Evolutionary conservation across 108 stramenopile species (phyloP), one percentile per base, ranked within the genome.

Genomic region (Skeletonema costatum): DNA sequence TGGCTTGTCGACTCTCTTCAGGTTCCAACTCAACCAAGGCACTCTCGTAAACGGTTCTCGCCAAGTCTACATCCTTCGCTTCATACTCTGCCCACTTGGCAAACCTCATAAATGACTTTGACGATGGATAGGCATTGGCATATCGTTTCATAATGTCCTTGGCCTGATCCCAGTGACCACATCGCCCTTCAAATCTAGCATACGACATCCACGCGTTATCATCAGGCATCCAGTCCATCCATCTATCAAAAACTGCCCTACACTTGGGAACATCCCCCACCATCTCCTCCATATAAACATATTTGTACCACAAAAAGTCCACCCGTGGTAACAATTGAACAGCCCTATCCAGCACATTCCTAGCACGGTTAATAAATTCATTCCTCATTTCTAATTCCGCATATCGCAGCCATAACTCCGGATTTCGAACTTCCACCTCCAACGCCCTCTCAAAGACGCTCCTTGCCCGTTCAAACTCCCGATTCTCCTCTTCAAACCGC

Each of bases 201-300:
- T 89, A 99, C 21, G 96, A 86, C 70, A 87, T 59, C 98, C 98
- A 99, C 2, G 97, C 98, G 67, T 97, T 91, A 78, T 98, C 98
- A 73, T 98, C 98, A 32, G 99, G 98, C 87, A 94, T 90, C 98
- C 98, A 99, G 44, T 95, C 87, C 99, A 99, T 99, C 98, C 98
- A 99, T 69, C 99, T 83, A 76, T 99, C 98, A 76, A 98, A 99
- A 58, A 99, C 96, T 12, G 91, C 86, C 11, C 99, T 81, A 66
- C 95, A 97, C 75, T 96, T 96, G 74, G 92, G 87, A 29, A 92
- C 74, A 70, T 99, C 97, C 51, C 97, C 95, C 44, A 98, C 88
- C 95, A 98, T 93, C 78, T 99, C 99, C 87, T 99, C 99, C 96
- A 99, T 91, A 79, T 97, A 99, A 58, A 87, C 90, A 80, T 99